Evolutionary conservation across 257 asterid genomes (phyloP), one percentile per base, ranked within the genome.

Genomic region (Lycium barbarum): DNA sequence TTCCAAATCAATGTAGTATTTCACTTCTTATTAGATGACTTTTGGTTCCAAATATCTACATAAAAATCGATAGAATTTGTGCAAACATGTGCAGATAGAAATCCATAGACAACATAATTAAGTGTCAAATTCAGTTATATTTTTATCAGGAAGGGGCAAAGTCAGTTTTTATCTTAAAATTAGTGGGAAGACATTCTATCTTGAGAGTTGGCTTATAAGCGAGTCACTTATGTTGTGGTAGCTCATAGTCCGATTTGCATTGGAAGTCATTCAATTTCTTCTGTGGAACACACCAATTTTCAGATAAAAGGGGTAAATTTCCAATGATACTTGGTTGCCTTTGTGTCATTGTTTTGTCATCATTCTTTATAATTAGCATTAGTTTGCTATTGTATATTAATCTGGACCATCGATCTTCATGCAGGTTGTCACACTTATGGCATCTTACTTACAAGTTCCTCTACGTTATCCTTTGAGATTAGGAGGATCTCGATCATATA

Each of bases 401-500:
- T 87, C 84, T 71, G 80, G 55, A 61, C 79, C 84, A 49, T 73
- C 79, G 57, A 79, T 85, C 82, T 68, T 73, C 80, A 55, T 91
- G 94, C 95, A 95, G 98, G 94, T 91, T 86, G 93, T 93, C 81
- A 89, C 92, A 74, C 97, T 96, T 82, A 85, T 95, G 87, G 98
- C 97, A 67, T 89, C 90, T 67, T 93, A 95, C 85, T 87, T 96
- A 91, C 97, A 89, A 90, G 98, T 95, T 87, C 99, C 98, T 85
- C 87, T 95, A 83, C 98, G 99, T 36, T 96, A 93, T 88, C 98
- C 99, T 66, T 79, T 96, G 87, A 92, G 93, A 68, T 85, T 96
- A 80, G 99, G 99, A 88, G 95, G 98, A 86, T 96, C 99, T 86
- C 93, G 98, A 85, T 93, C 99, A 83, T 95, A 93, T 87, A 91